Conservation (phyloP, 352 stramenopile species). For the Aphanomyces euteiches region DNA sequence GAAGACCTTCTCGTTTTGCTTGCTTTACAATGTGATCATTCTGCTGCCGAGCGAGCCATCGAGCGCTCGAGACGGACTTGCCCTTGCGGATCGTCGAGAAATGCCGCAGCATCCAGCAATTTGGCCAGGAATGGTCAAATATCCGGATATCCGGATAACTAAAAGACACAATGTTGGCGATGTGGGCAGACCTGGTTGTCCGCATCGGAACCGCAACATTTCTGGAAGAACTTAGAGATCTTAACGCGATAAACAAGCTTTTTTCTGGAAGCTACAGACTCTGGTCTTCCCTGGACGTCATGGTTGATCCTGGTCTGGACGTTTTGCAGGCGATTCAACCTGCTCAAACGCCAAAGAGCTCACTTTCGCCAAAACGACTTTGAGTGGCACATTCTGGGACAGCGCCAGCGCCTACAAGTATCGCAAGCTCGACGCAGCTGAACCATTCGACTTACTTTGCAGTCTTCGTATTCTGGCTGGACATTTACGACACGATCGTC, state of each 20-base stretch:
- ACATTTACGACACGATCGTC: conserved; percentile 56
- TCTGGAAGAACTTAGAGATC: no score
- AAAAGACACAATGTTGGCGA: no score
- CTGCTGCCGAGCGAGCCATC: conserved; percentile 82
- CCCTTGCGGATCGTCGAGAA: conserved; percentile 59
- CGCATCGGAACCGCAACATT: no score
- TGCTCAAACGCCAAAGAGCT: not conserved
- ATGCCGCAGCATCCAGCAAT: not conserved
- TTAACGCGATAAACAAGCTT: no score
- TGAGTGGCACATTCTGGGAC: conserved; percentile 10
- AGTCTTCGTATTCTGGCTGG: conserved; percentile 81
- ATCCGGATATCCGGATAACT: not conserved
- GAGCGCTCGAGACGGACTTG: conserved; percentile 77
- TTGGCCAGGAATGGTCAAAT: not conserved
- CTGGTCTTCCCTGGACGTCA: no score
- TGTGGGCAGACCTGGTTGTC: no score
- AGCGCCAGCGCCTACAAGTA: conserved; percentile 12
- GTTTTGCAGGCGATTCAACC: not conserved
- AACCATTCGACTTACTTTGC: conserved; percentile 43
- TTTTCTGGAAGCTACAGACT: no score
- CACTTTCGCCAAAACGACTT: conserved; percentile 19
- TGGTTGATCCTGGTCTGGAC: not conserved
- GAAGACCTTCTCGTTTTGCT: conserved; percentile 75
- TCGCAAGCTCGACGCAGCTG: no score
- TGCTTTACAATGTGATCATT: conserved; percentile 81